Evolutionary conservation across 1,139 yeast species (phyloP).

Genomic region (Saccharomyces pastorianus): DNA sequence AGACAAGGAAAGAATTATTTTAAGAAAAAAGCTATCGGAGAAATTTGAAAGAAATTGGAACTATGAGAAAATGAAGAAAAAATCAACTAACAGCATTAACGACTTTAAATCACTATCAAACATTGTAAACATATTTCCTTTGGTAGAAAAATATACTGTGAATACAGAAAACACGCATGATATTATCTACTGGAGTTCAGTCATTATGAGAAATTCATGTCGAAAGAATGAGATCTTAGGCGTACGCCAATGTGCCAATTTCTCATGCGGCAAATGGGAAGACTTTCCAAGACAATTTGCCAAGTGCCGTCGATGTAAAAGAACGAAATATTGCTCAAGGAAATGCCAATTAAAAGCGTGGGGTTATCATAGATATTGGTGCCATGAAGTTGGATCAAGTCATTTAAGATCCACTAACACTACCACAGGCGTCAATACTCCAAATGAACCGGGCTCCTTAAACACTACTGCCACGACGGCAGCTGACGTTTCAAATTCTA

Average conservation of each 20-base stretch:
- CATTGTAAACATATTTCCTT: conserved; percentile 67
- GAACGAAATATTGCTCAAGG: conserved; percentile 90
- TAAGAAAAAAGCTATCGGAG: background rate
- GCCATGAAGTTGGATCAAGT: conserved; percentile 35
- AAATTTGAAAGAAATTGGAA: conserved; percentile 12
- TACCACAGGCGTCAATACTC: conserved; percentile 8
- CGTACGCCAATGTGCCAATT: conserved; percentile 88
- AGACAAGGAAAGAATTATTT: background rate
- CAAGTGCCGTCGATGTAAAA: conserved; percentile 86
- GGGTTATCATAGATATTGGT: conserved; percentile 93
- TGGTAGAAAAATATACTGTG: conserved; percentile 86
- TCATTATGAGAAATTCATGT: conserved; percentile 91
- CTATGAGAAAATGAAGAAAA: conserved; percentile 14
- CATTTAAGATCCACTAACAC: conserved; percentile 3
- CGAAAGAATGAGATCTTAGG: conserved; percentile 90
- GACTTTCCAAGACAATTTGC: conserved; percentile 83
- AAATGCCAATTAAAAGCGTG: conserved; percentile 90
- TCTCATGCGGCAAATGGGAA: conserved; percentile 96
- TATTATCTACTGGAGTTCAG: conserved; percentile 94
- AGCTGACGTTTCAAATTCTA: conserved; percentile 1
- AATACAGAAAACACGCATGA: conserved; percentile 58
- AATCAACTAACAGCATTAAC: conserved; percentile 14
- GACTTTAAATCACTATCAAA: conserved; percentile 9
- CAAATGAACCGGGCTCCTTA: conserved; percentile 1
- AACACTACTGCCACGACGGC: background rate